Evolutionary conservation across 345 rosid species (phyloP), one percentile per base, ranked within the genome.

Genomic region (Camelina neglecta): DNA sequence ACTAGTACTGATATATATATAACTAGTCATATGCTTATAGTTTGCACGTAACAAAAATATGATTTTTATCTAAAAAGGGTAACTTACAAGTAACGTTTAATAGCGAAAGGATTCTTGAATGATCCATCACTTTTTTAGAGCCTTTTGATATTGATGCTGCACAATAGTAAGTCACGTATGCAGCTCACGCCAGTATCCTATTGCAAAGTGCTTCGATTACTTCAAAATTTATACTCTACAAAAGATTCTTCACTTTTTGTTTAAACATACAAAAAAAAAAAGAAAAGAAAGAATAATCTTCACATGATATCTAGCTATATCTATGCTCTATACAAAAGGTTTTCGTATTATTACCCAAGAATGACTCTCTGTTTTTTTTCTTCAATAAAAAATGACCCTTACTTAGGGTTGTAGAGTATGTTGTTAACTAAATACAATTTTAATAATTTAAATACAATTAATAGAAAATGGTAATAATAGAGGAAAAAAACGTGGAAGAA

Each of bases 401-500:
- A 24, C 4, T 2, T 44, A 62, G 58, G 66, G 58, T 69, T 42
- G 49, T 11, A 44, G 18, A 5, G 13, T 54, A 63, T 8, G 45
- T 33, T 24, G n/a, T 69, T 36, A 54, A 54, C 0, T 21, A 71
- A 47, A 45, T 18, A 29, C 31, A 29, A 4, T 29, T 29, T 29
- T 29, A 4, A 29, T 29, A 29, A 29, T 15, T 9, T 4, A 31
- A 21, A 21, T 8, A 29, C 63, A 6, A 76, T 12, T 8, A 33
- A 33, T 4, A 33, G 1, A 33, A 35, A 35, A 6, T 7, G 59
- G 45, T 29, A 47, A 63, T 44, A 57, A 49, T 38, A 71, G 41
- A 64, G 35, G 4, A 26, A 49, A 20, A 77, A 71, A 65, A 71
- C 71, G 81, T 71, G 81, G 61, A 77, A 71, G 61, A 65, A 57